Conservation (phyloP, 2,329 filamentous ascomycete species). For the Phaeoacremonium minimum region DNA sequence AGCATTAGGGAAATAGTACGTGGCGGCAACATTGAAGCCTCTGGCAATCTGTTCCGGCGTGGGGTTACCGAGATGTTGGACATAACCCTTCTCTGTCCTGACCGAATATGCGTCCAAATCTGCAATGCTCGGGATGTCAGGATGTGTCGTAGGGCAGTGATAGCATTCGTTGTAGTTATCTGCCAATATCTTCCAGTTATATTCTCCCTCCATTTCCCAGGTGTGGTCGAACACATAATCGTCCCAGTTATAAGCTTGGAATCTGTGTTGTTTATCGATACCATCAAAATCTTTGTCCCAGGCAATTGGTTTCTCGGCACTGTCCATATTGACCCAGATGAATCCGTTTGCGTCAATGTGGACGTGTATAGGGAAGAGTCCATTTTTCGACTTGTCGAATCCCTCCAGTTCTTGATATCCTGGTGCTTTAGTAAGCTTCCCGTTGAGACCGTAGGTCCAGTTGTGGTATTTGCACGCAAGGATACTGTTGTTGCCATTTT, state of each 20-base stretch:
- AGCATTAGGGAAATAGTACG: conserved; percentile 47
- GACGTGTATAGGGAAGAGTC: conserved; percentile 50
- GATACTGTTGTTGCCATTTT: conserved; percentile 44
- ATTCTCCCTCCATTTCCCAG: conserved; percentile 52
- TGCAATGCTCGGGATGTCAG: conserved; percentile 51
- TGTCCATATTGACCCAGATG: conserved; percentile 55
- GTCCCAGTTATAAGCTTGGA: conserved; percentile 41
- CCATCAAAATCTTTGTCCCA: conserved; percentile 50
- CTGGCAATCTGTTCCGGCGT: conserved; percentile 41
- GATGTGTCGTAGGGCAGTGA: conserved; percentile 56
- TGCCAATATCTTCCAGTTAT: conserved; percentile 57
- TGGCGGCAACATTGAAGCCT: conserved; percentile 39
- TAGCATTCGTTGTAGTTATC: conserved; percentile 68
- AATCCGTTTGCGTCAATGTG: conserved; percentile 50
- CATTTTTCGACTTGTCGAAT: conserved; percentile 53
- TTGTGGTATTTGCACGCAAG: conserved; percentile 59
- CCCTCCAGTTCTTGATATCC: conserved; percentile 50
- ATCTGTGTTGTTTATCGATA: conserved; percentile 39
- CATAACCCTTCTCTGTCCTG: conserved; percentile 40
- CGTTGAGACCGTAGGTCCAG: conserved; percentile 56
- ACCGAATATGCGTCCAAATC: conserved; percentile 53
- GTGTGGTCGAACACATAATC: conserved; percentile 53
- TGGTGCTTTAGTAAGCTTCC: conserved; percentile 56
- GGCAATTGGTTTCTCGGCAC: conserved; percentile 30
- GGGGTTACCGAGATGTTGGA: conserved; percentile 44